Conservation (phyloP, 306 rosid genomes). For the Pueraria montana region DNA sequence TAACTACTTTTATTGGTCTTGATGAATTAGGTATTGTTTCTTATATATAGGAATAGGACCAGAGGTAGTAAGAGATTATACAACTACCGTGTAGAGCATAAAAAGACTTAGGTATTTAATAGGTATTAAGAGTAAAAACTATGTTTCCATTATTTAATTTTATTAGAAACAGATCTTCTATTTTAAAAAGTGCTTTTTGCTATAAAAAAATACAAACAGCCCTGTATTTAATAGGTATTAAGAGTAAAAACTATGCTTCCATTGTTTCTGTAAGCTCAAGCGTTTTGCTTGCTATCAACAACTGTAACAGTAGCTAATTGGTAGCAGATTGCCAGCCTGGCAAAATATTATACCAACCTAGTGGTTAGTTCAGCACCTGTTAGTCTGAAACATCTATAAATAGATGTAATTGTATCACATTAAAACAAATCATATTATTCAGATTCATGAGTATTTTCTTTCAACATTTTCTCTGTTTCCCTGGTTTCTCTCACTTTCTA, state of each 20-base stretch:
- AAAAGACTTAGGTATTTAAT: background rate
- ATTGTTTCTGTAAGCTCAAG: background rate
- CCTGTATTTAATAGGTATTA: background rate
- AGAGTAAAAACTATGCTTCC: background rate
- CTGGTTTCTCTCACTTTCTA: background rate
- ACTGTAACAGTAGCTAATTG: background rate
- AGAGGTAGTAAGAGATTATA: no score
- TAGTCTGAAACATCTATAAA: background rate
- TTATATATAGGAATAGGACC: no score
- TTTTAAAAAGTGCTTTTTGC: background rate
- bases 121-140: background rate
- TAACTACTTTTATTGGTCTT: no score
- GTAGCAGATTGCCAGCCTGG: background rate
- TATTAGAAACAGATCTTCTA: background rate
- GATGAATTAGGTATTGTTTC: no score
- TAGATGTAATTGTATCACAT: background rate
- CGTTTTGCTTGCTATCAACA: background rate
- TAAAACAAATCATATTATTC: constrained; percentile 5
- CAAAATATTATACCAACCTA: background rate
- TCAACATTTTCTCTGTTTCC: background rate
- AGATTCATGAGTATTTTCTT: background rate
- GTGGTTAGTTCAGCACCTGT: background rate
- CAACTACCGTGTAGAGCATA: background rate
- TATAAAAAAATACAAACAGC: background rate
- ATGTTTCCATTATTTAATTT: background rate